phyloP scores from a whole-genome alignment of 2,329 filamentous ascomycete genomes.

The Tolypocladium album region DNA sequence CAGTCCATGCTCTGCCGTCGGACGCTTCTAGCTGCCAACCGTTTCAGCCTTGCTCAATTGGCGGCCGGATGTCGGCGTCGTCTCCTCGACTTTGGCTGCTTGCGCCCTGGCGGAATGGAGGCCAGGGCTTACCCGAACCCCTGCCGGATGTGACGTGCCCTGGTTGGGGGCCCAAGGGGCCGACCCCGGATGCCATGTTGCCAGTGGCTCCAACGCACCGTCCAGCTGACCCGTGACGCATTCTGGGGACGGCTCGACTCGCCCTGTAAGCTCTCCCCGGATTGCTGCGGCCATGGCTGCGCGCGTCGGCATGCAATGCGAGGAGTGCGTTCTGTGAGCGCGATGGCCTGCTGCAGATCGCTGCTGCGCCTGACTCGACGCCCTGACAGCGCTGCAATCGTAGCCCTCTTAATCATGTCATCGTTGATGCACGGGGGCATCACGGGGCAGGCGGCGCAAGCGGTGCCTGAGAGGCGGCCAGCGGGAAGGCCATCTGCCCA shows the following conservation, averaged over 20 bases:
- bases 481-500: neutral
- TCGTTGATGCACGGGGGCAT: neutral
- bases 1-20: neutral
- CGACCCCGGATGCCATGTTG: conserved; percentile 1
- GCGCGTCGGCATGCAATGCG: neutral
- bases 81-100: neutral
- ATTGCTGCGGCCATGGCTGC: neutral
- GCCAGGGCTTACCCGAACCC: neutral
- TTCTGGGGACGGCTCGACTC: neutral
- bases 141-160: neutral
- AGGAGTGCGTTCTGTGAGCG: neutral
- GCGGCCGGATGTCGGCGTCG: neutral
- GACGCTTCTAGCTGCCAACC: neutral
- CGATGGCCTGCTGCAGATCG: neutral
- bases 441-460: neutral
- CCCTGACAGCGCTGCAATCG: neutral
- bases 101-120: neutral
- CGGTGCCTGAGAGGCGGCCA: neutral
- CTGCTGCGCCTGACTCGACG: neutral
- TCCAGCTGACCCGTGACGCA: conserved; percentile 8
- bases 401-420: neutral
- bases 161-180: neutral
- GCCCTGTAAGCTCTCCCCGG: neutral
- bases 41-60: neutral
- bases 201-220: conserved; percentile 8